Base-by-base conservation (phyloP, 1,139 yeast species). In the Debaryomyces robertsiae region DNA sequence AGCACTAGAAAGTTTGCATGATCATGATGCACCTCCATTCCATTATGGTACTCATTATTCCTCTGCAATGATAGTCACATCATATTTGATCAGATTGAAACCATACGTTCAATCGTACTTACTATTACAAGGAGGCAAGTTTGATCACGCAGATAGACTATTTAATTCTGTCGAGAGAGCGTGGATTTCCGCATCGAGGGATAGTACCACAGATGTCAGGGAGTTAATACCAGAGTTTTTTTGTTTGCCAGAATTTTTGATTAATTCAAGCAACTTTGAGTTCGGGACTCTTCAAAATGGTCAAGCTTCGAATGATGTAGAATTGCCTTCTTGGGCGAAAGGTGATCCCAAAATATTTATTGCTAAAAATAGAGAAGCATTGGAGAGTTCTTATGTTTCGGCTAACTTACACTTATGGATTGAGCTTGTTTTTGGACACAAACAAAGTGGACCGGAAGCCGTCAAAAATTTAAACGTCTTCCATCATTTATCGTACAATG, bases 11-110 rank as follows among this genome's bases (percentile, higher is more conserved):
- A 77, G 83, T 45, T 63, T 87, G 9, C 46, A 67, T 16, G 77
- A 72, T 42, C 65, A 63, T 1, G 82, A 80, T 41, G 69, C 73
- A 24, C 89, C 90, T 0, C 85, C 96, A 0, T 88, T 88, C 60
- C 95, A 88, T 58, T 88, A 88, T 55, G 96, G 96, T 2, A 88
- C 96, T 0, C 96, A 88, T 59, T 88, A 88, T 57, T 87, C 95
- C 0, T 86, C 95, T 0, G 95, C 96, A 0, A 88, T 88, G 96
- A 87, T 88, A 53, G 95, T 86, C 2, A 76, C 94, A 0, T 83
- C 93, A 0, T 88, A 77, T 50, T 61, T 88, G 47, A 86, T 88
- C 30, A 69, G 96, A 37, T 53, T 87, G 25, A 77, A 81, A 46
- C 96, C 96, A 0, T 85, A 81, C 58, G 91, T 84, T 2, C 87